These are phyloP conservation scores for Kalaharituber pfeilii DNA, from an alignment of 2,329 filamentous ascomycete species.

Conservation along the genomic window DNA sequence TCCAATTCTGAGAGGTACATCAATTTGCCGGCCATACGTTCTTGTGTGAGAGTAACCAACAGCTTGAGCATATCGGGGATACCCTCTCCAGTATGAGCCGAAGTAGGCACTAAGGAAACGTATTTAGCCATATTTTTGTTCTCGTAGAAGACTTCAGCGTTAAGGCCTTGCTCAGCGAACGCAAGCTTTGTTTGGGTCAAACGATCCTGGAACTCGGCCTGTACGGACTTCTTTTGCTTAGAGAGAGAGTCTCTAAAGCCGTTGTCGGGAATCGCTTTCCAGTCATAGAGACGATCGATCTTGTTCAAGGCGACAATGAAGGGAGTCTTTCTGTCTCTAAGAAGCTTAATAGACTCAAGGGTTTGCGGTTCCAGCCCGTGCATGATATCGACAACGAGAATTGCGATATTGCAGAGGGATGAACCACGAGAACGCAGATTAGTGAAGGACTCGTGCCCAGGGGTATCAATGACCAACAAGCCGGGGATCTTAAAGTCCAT, in stretches of 20 bases:
- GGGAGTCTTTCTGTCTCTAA: constrained; percentile 84
- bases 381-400: constrained; percentile 98
- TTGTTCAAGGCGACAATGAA: constrained; percentile 99
- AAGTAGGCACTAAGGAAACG: constrained; percentile 93
- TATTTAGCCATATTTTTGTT: constrained; percentile 93
- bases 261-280: constrained; percentile 98
- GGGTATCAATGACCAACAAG: constrained; percentile 91
- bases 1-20: constrained; percentile 99
- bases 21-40: constrained; percentile 88
- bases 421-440: constrained; percentile 94
- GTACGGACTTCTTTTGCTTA: constrained; percentile 79
- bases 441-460: constrained; percentile 99
- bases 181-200: constrained; percentile 81
- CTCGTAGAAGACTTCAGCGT: constrained; percentile 89
- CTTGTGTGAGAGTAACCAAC: constrained; percentile 77
- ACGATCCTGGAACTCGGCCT: constrained; percentile 85
- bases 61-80: constrained; percentile 98
- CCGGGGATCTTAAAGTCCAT: constrained; percentile 98
- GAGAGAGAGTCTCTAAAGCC: constrained; percentile 85
- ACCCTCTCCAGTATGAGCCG: constrained; percentile 96
- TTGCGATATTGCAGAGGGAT: constrained; percentile 97
- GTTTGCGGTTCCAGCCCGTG: constrained; percentile 96
- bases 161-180: constrained; percentile 93
- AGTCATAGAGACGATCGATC: constrained; percentile 96
- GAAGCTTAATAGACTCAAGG: constrained; percentile 85